These are phyloP conservation scores for Blastobotrys arbuscula DNA, from an alignment of 1,139 yeast genomes.

Conservation along the genomic window DNA sequence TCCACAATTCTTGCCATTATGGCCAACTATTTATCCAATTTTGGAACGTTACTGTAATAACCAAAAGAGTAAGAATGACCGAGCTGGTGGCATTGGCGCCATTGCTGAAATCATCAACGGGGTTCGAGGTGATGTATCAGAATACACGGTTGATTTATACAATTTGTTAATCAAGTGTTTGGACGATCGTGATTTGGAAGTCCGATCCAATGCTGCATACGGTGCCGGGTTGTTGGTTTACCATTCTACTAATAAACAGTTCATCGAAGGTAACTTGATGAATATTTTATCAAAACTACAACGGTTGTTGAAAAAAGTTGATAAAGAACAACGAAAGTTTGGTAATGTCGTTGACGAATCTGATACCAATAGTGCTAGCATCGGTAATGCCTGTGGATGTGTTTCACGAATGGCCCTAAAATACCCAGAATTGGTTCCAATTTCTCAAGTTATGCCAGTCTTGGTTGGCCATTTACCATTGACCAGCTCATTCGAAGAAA, in stretches of 20 bases:
- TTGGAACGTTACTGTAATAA: conserved; percentile 57
- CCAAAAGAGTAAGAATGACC: conserved; percentile 58
- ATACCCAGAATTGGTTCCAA: conserved; percentile 67
- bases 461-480: conserved; percentile 78
- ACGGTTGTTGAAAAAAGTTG: conserved; percentile 72
- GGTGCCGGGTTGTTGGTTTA: conserved; percentile 84
- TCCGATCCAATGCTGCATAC: conserved; percentile 92
- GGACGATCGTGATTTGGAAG: conserved; percentile 78
- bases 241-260: conserved; percentile 44
- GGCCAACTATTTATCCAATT: conserved; percentile 65
- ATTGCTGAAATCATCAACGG: conserved; percentile 85
- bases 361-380: conserved; percentile 76
- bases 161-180: conserved; percentile 64
- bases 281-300: conserved; percentile 70
- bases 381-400: conserved; percentile 96
- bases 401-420: conserved; percentile 86
- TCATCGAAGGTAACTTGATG: conserved; percentile 60
- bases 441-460: conserved; percentile 72
- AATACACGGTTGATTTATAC: conserved; percentile 63
- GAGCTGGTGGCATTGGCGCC: conserved; percentile 83
- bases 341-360: conserved; percentile 65
- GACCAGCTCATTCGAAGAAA: conserved; percentile 85
- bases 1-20: conserved; percentile 66
- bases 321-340: conserved; percentile 43
- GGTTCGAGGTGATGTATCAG: conserved; percentile 56